Evolutionary conservation across 768 basidiomycete species (phyloP), one percentile per base, ranked within the genome.

Genomic region (Crepidotus variabilis): DNA sequence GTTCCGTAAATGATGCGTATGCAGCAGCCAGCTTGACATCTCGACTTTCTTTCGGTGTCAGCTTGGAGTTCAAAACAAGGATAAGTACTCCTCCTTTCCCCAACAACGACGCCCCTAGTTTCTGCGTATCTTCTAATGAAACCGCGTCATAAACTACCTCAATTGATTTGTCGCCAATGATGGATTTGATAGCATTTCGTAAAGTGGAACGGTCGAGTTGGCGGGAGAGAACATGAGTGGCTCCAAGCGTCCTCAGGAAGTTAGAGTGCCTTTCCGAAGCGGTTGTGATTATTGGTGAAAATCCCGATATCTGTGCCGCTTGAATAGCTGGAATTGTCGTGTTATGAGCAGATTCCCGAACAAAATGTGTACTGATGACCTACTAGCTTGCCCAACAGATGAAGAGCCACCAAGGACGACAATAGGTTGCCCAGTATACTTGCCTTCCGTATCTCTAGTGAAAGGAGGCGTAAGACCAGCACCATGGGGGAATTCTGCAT

Each of bases 281-380:
- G 1, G 69, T 77, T 28, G 70, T 61, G 18, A 80, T 75, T 54
- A 79, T 76, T 13, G 74, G 75, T n/a, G 69, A 66, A 63, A 78
- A 77, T 2, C 77, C 73, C 1, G 72, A 71, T 35, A 70, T 35
- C 49, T 61, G 68, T 20, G 72, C 73, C 11, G 75, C 67, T 57
- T 75, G 72, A 55, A 73, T 68, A 13, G 53, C 77, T 75, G 46
- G 67, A 52, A 71, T 71, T 13, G 49, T 23, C 10, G 22, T 34
- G 50, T 13, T 10, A 18, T 16, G 13, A 23, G 18, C 14, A 4
- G 67, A 69, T 2, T 21, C 45, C 14, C 63, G 67, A 55, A 71
- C 71, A 28, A 73, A 71, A 9, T 65, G 66, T 56, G 67, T 59
- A 56, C 65, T 69, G 0, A 69, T 61, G 14, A 56, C 62, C n/a